phyloP scores from a whole-genome alignment of 1,284 basidiomycete species.

The Puccinia novopanici region DNA sequence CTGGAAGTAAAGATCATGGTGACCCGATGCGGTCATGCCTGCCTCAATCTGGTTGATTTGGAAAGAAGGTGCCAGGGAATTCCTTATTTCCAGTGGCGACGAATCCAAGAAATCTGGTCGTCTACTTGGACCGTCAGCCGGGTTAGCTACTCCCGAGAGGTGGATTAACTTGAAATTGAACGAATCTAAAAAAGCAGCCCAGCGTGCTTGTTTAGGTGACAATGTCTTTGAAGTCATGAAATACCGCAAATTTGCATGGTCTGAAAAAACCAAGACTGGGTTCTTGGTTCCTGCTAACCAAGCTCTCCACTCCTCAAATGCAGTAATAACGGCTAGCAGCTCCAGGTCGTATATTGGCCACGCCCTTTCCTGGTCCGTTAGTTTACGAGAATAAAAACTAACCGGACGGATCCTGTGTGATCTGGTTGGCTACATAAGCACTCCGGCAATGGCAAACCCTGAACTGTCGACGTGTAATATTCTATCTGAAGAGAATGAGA shows the following conservation, averaged over 20 bases:
- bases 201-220: conserved; percentile 10
- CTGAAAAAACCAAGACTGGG: conserved; percentile 32
- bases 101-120: not conserved
- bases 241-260: conserved; percentile 38
- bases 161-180: too few species aligned
- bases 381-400: conserved; percentile 26
- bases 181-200: too few species aligned
- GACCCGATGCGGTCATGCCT: too few species aligned
- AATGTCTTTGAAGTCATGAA: conserved; percentile 25
- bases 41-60: too few species aligned
- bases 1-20: not conserved
- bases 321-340: not conserved
- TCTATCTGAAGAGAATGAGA: conserved; percentile 13
- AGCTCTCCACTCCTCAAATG: conserved; percentile 17
- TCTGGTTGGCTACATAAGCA: conserved; percentile 37
- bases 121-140: not conserved
- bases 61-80: not conserved
- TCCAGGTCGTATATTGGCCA: conserved; percentile 30
- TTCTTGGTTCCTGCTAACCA: conserved; percentile 16
- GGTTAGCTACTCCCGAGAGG: conserved; percentile 7
- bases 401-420: not conserved
- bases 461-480: conserved; percentile 29
- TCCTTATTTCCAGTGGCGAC: not conserved
- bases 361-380: not conserved
- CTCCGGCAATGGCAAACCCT: conserved; percentile 23